Percentiles rank a stretch among this genome's conserved stretches.
Conservation (phyloP, 495 filamentous ascomycete genomes). For the Halenospora varia region DNA sequence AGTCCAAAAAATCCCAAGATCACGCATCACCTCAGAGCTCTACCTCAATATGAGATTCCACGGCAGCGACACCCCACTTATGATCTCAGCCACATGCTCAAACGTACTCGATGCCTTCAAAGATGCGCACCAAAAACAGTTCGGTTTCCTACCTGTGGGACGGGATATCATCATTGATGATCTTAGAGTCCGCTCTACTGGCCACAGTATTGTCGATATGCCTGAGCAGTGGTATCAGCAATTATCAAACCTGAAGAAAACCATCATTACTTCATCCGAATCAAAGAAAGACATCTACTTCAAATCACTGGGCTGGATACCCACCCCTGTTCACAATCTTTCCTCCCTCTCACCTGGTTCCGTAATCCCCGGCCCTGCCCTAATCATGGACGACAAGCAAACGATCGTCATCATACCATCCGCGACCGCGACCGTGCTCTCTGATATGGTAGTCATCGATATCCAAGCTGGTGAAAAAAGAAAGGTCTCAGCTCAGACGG, state of each 20-base stretch:
- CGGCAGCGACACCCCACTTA: conserved; percentile 72
- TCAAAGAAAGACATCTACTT: conserved; percentile 53
- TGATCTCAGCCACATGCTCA: no score
- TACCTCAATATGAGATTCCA: conserved; percentile 52
- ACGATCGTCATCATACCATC: conserved; percentile 90
- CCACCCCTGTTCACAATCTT: conserved; percentile 80
- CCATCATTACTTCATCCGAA: conserved; percentile 34
- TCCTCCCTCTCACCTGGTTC: conserved; percentile 73
- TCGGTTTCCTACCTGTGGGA: conserved; percentile 86
- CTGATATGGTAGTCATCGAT: conserved; percentile 67
- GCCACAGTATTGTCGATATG: conserved; percentile 73
- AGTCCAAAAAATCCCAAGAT: no score
- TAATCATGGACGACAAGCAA: conserved; percentile 92
- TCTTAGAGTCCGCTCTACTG: conserved; percentile 83
- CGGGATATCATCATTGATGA: conserved; percentile 92
- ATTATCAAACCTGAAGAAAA: conserved; percentile 58
- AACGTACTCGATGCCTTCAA: conserved; percentile 86
- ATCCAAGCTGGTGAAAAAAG: conserved; percentile 61
- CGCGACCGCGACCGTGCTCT: conserved; percentile 68
- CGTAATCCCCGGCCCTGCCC: conserved; percentile 77
- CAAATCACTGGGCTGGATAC: conserved; percentile 67
- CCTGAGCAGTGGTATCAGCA: conserved; percentile 79
- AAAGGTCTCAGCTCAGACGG: conserved; percentile 42
- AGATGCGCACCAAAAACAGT: conserved; percentile 85
- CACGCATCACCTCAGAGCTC: no score